Evolutionary conservation across 2,329 filamentous ascomycete species (phyloP).

Genomic region (Emergomyces africanus): DNA sequence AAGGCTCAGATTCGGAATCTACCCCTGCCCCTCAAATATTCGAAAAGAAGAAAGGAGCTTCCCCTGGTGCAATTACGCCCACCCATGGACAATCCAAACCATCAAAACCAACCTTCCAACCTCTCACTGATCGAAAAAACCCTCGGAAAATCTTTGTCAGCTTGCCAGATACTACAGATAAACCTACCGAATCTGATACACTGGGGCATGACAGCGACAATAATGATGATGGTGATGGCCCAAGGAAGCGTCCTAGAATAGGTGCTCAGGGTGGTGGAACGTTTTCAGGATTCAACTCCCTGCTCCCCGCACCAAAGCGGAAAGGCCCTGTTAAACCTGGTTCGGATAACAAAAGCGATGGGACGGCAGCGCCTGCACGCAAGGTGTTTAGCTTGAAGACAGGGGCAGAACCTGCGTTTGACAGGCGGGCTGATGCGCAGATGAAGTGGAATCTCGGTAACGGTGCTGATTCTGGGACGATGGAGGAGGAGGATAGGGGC

Average conservation of each 20-base stretch:
- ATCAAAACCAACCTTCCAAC: slow-evolving; percentile 45
- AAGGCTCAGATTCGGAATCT: slow-evolving; percentile 50
- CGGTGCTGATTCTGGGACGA: slow-evolving; percentile 23
- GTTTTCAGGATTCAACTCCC: slow-evolving; percentile 72
- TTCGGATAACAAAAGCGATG: slow-evolving; percentile 15
- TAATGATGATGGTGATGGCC: slow-evolving; percentile 39
- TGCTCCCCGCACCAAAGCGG: slow-evolving; percentile 72
- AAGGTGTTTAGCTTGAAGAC: slow-evolving; percentile 65
- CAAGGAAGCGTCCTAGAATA: slow-evolving; percentile 57
- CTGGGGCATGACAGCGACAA: slow-evolving; percentile 26
- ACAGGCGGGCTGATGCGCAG: slow-evolving; percentile 42
- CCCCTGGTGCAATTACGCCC: not conserved
- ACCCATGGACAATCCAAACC: slow-evolving; percentile 18
- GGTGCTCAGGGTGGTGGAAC: slow-evolving; percentile 47
- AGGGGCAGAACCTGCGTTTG: slow-evolving; percentile 69
- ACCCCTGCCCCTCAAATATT: slow-evolving; percentile 22
- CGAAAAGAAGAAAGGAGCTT: slow-evolving; percentile 4
- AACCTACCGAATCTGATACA: slow-evolving; percentile 23
- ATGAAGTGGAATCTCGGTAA: slow-evolving; percentile 19
- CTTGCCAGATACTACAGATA: slow-evolving; percentile 46
- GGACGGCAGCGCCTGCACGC: slow-evolving; percentile 31
- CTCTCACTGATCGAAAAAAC: slow-evolving; percentile 69
- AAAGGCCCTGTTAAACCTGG: slow-evolving; percentile 11
- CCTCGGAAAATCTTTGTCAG: slow-evolving; percentile 74
- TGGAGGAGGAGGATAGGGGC: slow-evolving; percentile 17